Conservation (phyloP, 2,329 filamentous ascomycete species). For the Calycina herbarum region DNA sequence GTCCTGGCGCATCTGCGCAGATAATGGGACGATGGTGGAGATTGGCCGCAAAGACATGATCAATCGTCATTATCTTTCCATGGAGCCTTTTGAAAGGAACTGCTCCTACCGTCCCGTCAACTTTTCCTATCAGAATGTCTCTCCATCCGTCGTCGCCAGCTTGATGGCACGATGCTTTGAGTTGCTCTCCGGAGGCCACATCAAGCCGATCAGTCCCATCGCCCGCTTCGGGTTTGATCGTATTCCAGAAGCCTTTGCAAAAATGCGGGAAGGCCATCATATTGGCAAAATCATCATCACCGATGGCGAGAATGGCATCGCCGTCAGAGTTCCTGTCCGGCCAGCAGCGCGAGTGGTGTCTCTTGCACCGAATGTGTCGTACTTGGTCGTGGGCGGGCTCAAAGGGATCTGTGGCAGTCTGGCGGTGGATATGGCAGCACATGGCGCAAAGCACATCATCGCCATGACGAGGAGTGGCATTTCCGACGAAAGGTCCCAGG, state of each 20-base stretch:
- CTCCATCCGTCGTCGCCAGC: slow-evolving; percentile 4
- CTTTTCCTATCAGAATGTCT: slow-evolving; percentile 23
- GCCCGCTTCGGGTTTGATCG: slow-evolving; percentile 31
- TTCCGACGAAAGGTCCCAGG: slow-evolving; percentile 18
- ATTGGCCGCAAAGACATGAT: slow-evolving; percentile 27
- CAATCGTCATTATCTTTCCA: slow-evolving; percentile 18
- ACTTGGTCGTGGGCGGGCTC: slow-evolving; percentile 30
- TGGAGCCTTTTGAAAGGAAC: slow-evolving; percentile 26
- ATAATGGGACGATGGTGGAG: slow-evolving; percentile 35
- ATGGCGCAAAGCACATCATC: slow-evolving; percentile 24
- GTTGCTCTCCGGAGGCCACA: slow-evolving; percentile 14
- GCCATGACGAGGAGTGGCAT: slow-evolving; percentile 21
- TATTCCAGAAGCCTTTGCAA: slow-evolving; percentile 24
- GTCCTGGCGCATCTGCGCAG: slow-evolving; percentile 38
- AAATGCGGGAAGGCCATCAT: slow-evolving; percentile 44
- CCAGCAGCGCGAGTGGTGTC: slow-evolving; percentile 24
- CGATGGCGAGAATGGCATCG: slow-evolving; percentile 12
- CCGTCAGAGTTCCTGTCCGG: not conserved
- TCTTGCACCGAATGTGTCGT: slow-evolving; percentile 20
- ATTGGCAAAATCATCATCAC: slow-evolving; percentile 44
- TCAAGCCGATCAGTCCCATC: slow-evolving; percentile 25
- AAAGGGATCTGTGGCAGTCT: slow-evolving; percentile 25
- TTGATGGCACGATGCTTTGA: slow-evolving; percentile 15
- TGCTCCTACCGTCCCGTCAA: slow-evolving; percentile 24
- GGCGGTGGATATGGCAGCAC: slow-evolving; percentile 15